phyloP scores from a whole-genome alignment of 441 rosid genomes.

The Pelargonium cotyledonis region DNA sequence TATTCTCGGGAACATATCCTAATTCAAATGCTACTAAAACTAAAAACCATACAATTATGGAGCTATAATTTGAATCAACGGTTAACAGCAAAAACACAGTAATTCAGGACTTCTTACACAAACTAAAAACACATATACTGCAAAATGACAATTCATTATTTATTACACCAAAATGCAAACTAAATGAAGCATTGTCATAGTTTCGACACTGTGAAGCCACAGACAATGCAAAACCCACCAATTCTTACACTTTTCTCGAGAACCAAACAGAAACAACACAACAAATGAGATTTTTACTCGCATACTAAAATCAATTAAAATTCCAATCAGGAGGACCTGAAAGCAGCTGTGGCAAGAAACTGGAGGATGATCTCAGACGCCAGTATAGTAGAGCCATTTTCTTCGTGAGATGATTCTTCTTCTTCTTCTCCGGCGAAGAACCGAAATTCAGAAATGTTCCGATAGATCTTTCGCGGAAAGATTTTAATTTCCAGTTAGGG shows the following conservation, averaged over 20 bases:
- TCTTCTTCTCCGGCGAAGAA: not conserved
- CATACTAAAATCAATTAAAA: too few species aligned
- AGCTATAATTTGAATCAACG: not conserved
- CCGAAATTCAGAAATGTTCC: not conserved
- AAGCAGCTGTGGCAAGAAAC: conserved; percentile 32
- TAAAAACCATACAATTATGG: not conserved
- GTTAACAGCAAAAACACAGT: too few species aligned
- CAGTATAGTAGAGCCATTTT: conserved; percentile 37
- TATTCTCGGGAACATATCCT: not conserved
- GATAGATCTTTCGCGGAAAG: not conserved
- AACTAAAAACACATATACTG: too few species aligned
- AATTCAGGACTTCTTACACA: too few species aligned
- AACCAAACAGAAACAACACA: too few species aligned
- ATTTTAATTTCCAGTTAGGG: conserved; percentile 22
- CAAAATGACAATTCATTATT: too few species aligned
- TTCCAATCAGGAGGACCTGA: conserved; percentile 29
- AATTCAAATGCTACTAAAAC: not conserved
- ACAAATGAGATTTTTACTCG: not conserved
- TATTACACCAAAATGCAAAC: too few species aligned
- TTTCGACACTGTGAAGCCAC: too few species aligned
- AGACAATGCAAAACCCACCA: not conserved
- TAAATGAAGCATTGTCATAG: too few species aligned
- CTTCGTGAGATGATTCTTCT: not conserved
- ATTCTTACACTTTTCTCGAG: too few species aligned
- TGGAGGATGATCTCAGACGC: conserved; percentile 32